Evolutionary conservation across 2,329 filamentous ascomycete genomes (phyloP).

Genomic region (Fusarium pseudoanthophilum): DNA sequence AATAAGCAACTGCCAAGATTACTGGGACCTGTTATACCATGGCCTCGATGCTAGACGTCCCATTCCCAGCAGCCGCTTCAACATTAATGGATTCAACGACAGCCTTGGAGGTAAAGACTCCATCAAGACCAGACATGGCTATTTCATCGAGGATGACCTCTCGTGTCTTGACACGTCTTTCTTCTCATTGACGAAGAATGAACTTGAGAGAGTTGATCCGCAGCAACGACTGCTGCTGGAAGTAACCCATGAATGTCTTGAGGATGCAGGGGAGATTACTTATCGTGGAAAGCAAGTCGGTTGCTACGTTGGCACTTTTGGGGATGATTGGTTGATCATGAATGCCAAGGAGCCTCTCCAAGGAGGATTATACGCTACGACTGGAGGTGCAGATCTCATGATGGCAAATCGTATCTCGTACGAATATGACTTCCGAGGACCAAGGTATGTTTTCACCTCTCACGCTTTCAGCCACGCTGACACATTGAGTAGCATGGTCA

Average conservation of each 20-base stretch:
- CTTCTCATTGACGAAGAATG: background rate
- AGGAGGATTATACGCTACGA: too few species aligned
- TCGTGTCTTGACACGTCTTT: slow-evolving; percentile 7
- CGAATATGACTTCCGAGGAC: slow-evolving; percentile 12
- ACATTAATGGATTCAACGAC: background rate
- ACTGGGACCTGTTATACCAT: background rate
- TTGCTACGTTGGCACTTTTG: slow-evolving; percentile 10
- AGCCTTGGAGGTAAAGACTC: background rate
- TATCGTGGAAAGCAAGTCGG: slow-evolving; percentile 2
- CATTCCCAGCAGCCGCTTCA: background rate
- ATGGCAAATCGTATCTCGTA: slow-evolving; percentile 5
- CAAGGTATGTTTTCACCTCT: too few species aligned
- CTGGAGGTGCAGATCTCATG: too few species aligned
- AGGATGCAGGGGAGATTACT: background rate
- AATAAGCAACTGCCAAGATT: background rate
- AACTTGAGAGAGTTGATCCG: background rate
- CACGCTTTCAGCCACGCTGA: too few species aligned
- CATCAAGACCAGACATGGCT: background rate
- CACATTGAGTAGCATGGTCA: background rate
- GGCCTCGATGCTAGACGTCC: background rate
- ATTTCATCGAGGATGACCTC: slow-evolving; percentile 6
- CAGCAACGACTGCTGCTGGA: slow-evolving; percentile 7
- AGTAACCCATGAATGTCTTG: background rate
- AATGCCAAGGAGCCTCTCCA: background rate
- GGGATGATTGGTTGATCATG: slow-evolving; percentile 5